A percentile compares a stretch with the other conserved stretches of the same genome.
Evolutionary conservation across 1,284 basidiomycete species (phyloP).

Genomic region (Coniferiporia weirii): DNA sequence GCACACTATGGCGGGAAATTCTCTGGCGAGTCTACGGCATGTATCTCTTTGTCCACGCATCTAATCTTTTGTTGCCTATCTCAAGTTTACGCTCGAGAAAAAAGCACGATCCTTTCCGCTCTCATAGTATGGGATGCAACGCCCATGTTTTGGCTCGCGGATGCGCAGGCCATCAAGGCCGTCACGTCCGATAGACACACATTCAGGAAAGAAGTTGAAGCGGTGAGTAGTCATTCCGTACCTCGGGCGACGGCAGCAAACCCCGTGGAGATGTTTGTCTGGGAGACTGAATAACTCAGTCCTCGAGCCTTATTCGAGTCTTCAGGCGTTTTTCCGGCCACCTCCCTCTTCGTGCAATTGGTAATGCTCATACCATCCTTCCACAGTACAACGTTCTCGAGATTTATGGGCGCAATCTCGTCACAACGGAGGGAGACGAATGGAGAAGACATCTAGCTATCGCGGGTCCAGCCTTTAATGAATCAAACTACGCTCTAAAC

Average conservation of each 20-base stretch:
- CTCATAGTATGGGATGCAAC: conserved; percentile 7
- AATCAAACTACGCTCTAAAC: conserved; percentile 21
- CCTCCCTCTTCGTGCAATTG: neutral
- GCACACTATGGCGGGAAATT: conserved; percentile 7
- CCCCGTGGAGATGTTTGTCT: neutral
- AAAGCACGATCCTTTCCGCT: conserved; percentile 10
- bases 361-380: neutral
- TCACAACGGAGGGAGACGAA: conserved; percentile 26
- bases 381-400: conserved; percentile 6
- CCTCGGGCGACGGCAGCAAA: neutral
- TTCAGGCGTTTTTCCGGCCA: neutral
- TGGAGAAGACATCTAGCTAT: conserved; percentile 26
- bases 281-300: neutral
- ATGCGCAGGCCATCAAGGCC: conserved; percentile 10
- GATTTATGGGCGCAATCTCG: conserved; percentile 24
- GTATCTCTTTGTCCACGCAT: neutral
- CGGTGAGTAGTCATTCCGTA: neutral
- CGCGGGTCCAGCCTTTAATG: conserved; percentile 19
- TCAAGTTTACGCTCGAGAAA: conserved; percentile 11
- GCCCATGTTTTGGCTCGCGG: conserved; percentile 14
- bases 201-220: conserved; percentile 10
- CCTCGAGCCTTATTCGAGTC: neutral
- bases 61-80: neutral
- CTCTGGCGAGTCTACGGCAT: neutral
- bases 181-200: conserved; percentile 11